phyloP scores from a whole-genome alignment of 2,329 filamentous ascomycete genomes.

The Fusarium clavum region DNA sequence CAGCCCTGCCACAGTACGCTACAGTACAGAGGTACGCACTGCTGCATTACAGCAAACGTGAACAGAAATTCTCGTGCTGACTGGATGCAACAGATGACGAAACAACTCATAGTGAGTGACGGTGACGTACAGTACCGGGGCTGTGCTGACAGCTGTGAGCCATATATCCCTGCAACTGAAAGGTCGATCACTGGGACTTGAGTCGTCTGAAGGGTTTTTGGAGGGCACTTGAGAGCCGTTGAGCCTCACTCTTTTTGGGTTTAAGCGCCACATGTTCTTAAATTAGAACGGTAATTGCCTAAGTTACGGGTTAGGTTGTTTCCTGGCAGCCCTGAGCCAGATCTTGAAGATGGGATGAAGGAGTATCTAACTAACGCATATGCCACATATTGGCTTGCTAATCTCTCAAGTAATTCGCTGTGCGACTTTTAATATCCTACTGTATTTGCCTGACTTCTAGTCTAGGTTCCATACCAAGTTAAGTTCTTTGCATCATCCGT shows the following conservation, averaged over 20 bases:
- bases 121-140: constrained; percentile 47
- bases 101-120: constrained; percentile 42
- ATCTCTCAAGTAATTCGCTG: neutral
- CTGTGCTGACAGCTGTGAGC: constrained; percentile 42
- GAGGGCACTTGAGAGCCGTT: constrained; percentile 12
- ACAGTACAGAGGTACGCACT: neutral
- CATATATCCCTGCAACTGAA: constrained; percentile 27
- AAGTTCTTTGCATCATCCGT: neutral
- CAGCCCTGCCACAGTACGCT: constrained; percentile 16
- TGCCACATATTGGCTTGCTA: neutral
- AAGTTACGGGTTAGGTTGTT: neutral
- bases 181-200: constrained; percentile 29
- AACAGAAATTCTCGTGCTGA: constrained; percentile 25
- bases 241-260: constrained; percentile 28
- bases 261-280: constrained; percentile 33
- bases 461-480: neutral
- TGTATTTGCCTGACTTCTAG: neutral
- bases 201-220: constrained; percentile 14
- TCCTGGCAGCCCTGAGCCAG: constrained; percentile 18
- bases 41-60: constrained; percentile 2
- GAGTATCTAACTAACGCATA: neutral
- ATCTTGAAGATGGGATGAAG: neutral
- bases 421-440: neutral
- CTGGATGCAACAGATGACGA: constrained; percentile 33
- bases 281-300: constrained; percentile 35